Conservation (phyloP, 2,329 filamentous ascomycete genomes). For the Aureobasidium pullulans region DNA sequence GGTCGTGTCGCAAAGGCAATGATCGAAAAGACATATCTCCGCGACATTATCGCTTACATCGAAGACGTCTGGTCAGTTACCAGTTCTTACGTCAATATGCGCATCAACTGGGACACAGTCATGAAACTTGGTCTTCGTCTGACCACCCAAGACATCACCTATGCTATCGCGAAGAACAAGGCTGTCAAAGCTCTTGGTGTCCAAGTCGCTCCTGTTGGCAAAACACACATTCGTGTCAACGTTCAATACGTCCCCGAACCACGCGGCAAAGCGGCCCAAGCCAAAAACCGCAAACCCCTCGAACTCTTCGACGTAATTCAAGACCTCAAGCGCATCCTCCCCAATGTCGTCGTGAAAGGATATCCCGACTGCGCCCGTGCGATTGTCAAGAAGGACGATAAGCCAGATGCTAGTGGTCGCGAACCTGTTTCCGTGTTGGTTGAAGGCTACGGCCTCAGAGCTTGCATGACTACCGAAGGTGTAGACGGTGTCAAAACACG, state of each 20-base stretch:
- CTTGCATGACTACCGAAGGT: conserved; percentile 89
- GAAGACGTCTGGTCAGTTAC: conserved; percentile 83
- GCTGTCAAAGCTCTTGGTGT: conserved; percentile 59
- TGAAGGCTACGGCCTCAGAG: conserved; percentile 84
- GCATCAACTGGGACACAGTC: conserved; percentile 73
- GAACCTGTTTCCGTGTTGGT: conserved; percentile 57
- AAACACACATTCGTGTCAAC: conserved; percentile 57
- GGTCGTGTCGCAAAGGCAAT: conserved; percentile 88
- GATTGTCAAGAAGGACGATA: conserved; percentile 76
- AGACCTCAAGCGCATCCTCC: conserved; percentile 73
- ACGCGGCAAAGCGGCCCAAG: conserved; percentile 37
- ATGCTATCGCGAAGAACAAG: conserved; percentile 70
- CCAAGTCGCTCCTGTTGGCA: conserved; percentile 21
- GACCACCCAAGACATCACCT: conserved; percentile 61
- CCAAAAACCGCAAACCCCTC: conserved; percentile 42
- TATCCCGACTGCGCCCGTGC: conserved; percentile 80
- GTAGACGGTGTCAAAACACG: conserved; percentile 68
- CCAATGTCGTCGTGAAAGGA: conserved; percentile 78
- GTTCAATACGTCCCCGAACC: conserved; percentile 50
- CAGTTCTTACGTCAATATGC: conserved; percentile 68
- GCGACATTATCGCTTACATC: conserved; percentile 71
- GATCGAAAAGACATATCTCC: conserved; percentile 89
- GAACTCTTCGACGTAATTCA: conserved; percentile 71
- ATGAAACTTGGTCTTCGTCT: conserved; percentile 77
- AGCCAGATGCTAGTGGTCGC: conserved; percentile 57